Evolutionary conservation across 2,329 filamentous ascomycete genomes (phyloP).

Genomic region (Penicillium thymicola): DNA sequence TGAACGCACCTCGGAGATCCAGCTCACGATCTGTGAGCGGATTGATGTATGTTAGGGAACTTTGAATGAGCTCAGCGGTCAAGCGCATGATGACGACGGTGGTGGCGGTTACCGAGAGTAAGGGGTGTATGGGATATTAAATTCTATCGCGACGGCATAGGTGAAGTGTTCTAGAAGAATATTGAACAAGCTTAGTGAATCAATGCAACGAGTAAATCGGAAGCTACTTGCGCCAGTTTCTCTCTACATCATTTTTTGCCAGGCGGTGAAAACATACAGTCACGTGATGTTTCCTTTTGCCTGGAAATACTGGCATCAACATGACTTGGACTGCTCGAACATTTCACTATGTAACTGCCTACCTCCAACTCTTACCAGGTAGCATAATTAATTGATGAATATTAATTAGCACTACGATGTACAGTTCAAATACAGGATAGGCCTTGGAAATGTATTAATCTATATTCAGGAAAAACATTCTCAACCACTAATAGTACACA

Average conservation of each 20-base stretch:
- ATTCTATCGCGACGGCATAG: conserved; percentile 20
- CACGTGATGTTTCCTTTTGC: background rate
- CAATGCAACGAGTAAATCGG: conserved; percentile 10
- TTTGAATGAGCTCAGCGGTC: conserved; percentile 89
- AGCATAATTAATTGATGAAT: background rate
- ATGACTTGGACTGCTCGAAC: no score
- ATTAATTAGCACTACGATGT: background rate
- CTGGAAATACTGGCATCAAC: background rate
- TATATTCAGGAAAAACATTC: conserved; percentile 19
- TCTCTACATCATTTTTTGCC: conserved; percentile 24
- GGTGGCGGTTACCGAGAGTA: conserved; percentile 11
- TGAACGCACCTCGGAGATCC: conserved; percentile 92
- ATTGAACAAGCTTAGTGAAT: conserved; percentile 1
- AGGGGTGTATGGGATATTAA: background rate
- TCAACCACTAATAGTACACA: conserved; percentile 21
- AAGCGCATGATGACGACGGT: conserved; percentile 74
- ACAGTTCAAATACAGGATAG: background rate
- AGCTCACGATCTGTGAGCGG: conserved; percentile 98
- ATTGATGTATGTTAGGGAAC: conserved; percentile 96
- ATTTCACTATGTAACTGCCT: background rate
- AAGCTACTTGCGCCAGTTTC: conserved; percentile 21
- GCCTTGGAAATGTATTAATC: conserved; percentile 20
- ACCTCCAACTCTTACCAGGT: background rate
- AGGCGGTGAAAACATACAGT: conserved; percentile 14
- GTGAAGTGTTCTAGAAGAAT: background rate